These are phyloP conservation scores for Domatiomyces globalis DNA, from an alignment of 2,329 filamentous ascomycete genomes.

Conservation along the genomic window DNA sequence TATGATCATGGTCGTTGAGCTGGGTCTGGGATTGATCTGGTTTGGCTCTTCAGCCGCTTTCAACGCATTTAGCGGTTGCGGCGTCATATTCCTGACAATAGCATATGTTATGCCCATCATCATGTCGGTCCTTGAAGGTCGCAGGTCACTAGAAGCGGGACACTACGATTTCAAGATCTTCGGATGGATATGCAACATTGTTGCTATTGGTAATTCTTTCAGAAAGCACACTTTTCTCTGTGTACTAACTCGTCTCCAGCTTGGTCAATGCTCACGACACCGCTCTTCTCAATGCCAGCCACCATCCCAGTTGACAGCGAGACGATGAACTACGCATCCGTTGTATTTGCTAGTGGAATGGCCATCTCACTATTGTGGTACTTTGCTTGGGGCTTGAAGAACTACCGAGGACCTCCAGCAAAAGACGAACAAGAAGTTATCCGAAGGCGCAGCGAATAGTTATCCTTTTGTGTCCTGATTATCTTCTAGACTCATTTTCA, in stretches of 20 bases:
- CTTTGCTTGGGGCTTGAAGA: constrained; percentile 10
- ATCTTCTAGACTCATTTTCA: too few species aligned
- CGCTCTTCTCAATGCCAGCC: constrained; percentile 41
- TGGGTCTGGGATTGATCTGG: constrained; percentile 37
- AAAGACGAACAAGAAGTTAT: constrained; percentile 7
- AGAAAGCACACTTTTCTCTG: constrained; percentile 53
- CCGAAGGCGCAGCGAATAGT: background rate
- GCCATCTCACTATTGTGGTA: constrained; percentile 10
- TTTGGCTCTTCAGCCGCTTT: constrained; percentile 36
- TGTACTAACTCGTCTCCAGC: constrained; percentile 6
- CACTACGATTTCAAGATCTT: constrained; percentile 47
- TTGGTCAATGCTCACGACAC: constrained; percentile 30
- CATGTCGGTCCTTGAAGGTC: constrained; percentile 34
- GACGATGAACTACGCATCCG: constrained; percentile 44
- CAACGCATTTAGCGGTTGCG: constrained; percentile 38
- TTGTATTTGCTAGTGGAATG: constrained; percentile 44
- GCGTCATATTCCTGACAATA: constrained; percentile 42
- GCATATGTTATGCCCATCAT: constrained; percentile 43
- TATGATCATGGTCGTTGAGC: constrained; percentile 33
- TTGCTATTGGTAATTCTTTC: constrained; percentile 50
- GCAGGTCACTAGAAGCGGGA: constrained; percentile 29
- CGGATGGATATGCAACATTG: constrained; percentile 47
- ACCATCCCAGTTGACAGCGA: constrained; percentile 38
- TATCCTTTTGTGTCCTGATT: too few species aligned
- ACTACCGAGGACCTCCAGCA: constrained; percentile 26